These are phyloP conservation scores for Cryptosporidium bovis DNA, from an alignment of 169 alveolate genomes.

Conservation along the genomic window DNA sequence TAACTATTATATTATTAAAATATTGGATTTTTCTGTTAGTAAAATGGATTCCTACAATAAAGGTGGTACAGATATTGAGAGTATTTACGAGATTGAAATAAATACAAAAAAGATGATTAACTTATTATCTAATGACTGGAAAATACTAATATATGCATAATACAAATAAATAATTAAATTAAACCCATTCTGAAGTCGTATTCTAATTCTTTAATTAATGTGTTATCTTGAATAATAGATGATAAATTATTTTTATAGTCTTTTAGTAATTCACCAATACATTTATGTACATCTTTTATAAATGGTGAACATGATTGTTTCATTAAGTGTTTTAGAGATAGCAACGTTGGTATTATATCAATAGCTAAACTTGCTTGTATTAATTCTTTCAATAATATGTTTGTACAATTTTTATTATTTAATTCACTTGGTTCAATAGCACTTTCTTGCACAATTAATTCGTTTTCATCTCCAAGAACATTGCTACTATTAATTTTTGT, in stretches of 20 bases:
- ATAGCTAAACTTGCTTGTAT: conserved; percentile 72
- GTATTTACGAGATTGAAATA: conserved; percentile 7
- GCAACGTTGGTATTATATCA: conserved; percentile 60
- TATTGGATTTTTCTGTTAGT: conserved; percentile 10
- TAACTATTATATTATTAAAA: not conserved
- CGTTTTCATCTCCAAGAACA: not conserved
- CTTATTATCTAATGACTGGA: conserved; percentile 38
- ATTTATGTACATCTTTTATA: conserved; percentile 69
- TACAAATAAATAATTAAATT: not conserved
- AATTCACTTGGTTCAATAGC: not conserved
- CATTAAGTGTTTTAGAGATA: conserved; percentile 67
- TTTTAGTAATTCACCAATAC: conserved; percentile 69
- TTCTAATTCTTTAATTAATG: conserved; percentile 59
- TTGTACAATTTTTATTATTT: conserved; percentile 3
- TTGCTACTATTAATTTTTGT: not conserved
- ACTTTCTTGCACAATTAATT: not conserved
- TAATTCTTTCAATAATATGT: conserved; percentile 40
- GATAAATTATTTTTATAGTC: conserved; percentile 66
- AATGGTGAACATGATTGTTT: conserved; percentile 66
- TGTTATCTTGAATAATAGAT: conserved; percentile 44
- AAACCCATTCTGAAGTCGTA: conserved; percentile 69
- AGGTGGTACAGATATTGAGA: not conserved
- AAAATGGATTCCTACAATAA: not conserved
- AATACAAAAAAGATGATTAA: conserved; percentile 14
- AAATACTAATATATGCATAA: conserved; percentile 37